A percentile compares a stretch with the other conserved stretches of the same genome.
phyloP scores from a whole-genome alignment of 306 rosid species.

The Quillaja saponaria region DNA sequence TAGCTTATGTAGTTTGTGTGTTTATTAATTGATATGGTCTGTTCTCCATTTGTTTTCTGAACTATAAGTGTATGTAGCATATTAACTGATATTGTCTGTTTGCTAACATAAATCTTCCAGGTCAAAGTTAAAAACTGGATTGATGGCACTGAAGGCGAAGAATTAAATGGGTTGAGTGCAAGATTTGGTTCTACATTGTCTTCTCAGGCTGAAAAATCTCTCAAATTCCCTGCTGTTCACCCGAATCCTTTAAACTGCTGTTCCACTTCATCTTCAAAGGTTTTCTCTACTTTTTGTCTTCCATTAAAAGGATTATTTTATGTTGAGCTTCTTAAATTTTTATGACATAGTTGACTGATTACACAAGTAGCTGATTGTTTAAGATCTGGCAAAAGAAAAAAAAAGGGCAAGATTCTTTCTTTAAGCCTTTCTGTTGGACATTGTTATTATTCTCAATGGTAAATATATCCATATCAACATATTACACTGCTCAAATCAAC shows the following conservation, averaged over 20 bases:
- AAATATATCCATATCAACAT: neutral
- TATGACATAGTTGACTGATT: neutral
- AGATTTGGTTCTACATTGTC: constrained; percentile 72
- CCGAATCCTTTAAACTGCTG: constrained; percentile 68
- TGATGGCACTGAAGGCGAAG: constrained; percentile 46
- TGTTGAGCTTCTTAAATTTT: neutral
- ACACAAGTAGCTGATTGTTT: neutral
- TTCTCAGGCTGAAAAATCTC: constrained; percentile 27
- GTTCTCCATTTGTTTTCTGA: too few species aligned
- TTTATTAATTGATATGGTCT: too few species aligned
- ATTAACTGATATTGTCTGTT: neutral
- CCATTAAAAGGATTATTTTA: neutral
- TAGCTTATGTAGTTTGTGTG: too few species aligned
- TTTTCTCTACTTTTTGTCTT: constrained; percentile 22
- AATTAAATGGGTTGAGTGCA: constrained; percentile 58
- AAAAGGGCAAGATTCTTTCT: neutral
- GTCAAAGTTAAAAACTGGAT: constrained; percentile 68
- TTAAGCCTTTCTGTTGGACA: neutral
- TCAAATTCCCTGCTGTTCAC: constrained; percentile 45
- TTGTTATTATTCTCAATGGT: neutral
- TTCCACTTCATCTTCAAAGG: constrained; percentile 61
- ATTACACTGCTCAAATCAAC: too few species aligned
- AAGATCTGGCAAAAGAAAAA: neutral
- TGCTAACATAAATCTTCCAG: constrained; percentile 39
- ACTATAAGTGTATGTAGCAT: neutral